These are phyloP conservation scores for Lactifluus echinatus DNA, from an alignment of 768 basidiomycete genomes.

Conservation along the genomic window DNA sequence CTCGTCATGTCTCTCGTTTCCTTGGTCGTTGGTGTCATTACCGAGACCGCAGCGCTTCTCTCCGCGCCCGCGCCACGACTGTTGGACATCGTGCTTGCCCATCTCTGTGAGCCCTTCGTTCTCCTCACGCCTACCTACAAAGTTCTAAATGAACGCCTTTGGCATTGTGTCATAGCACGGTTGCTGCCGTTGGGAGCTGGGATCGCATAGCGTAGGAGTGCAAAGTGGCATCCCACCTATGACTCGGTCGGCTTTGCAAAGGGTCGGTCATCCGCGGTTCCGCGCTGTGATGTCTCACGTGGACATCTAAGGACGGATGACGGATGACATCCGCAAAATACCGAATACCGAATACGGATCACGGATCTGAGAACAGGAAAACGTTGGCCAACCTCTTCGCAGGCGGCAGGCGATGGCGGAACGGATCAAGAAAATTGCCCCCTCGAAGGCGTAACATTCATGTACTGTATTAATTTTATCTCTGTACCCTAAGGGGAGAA, in stretches of 20 bases:
- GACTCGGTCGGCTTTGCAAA: not conserved
- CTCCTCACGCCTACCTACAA: too few relatives aligned
- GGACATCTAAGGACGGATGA: not conserved
- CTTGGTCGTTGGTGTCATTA: not conserved
- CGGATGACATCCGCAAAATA: not conserved
- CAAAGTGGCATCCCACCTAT: too few relatives aligned
- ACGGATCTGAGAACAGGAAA: too few relatives aligned
- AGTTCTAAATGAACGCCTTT: not conserved
- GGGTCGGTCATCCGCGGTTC: too few relatives aligned
- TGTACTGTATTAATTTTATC: not conserved
- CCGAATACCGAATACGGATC: too few relatives aligned
- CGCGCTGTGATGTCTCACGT: not conserved
- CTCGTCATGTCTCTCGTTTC: not conserved
- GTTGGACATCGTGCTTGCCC: constrained; percentile 6
- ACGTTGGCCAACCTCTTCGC: not conserved
- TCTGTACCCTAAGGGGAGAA: not conserved
- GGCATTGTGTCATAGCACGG: not conserved
- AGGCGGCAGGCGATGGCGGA: too few relatives aligned
- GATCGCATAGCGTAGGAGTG: constrained; percentile 7
- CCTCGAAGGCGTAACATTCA: not conserved
- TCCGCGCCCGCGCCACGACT: constrained; percentile 6
- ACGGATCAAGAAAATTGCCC: too few relatives aligned
- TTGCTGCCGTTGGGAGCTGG: constrained; percentile 10
- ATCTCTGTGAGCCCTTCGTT: not conserved
- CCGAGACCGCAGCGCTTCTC: not conserved